Conservation (phyloP, 352 stramenopile species). For the Saprolegnia diclina region DNA sequence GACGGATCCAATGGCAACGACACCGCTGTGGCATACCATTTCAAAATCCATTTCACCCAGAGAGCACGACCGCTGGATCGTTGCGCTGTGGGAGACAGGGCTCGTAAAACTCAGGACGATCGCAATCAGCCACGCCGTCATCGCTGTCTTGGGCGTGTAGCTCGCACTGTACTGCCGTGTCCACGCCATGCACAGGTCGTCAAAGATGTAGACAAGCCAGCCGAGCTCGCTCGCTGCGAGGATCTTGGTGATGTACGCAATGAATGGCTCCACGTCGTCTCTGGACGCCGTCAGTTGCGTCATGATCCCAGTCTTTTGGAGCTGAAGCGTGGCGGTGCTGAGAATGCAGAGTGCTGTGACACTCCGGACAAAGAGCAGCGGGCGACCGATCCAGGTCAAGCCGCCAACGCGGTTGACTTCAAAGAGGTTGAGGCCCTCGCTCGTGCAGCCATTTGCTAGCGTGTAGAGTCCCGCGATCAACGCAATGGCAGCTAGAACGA, state of each 20-base stretch:
- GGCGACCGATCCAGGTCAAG: slow-evolving; percentile 8
- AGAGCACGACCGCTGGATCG: neutral
- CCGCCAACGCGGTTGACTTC: slow-evolving; percentile 9
- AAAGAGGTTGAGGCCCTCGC: slow-evolving; percentile 9
- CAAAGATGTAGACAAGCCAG: slow-evolving; percentile 1
- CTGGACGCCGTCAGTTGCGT: no score
- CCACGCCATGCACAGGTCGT: neutral
- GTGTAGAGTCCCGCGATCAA: neutral
- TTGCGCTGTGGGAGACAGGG: neutral
- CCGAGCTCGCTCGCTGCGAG: neutral
- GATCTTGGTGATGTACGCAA: neutral
- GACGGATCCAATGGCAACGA: neutral
- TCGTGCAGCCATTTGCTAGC: neutral
- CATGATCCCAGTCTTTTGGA: neutral
- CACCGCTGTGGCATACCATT: slow-evolving; percentile 1
- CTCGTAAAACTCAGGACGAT: neutral
- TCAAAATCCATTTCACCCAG: neutral
- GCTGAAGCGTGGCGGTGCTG: slow-evolving; percentile 6
- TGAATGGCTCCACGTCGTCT: neutral
- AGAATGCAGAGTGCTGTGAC: slow-evolving; percentile 15
- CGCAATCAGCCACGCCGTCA: neutral
- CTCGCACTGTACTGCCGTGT: neutral
- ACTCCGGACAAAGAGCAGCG: slow-evolving; percentile 9
- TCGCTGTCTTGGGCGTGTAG: neutral
- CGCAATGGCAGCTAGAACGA: neutral